Base-by-base conservation (phyloP, 2,329 filamentous ascomycete genomes). In the Drechslerella stenobrocha region DNA sequence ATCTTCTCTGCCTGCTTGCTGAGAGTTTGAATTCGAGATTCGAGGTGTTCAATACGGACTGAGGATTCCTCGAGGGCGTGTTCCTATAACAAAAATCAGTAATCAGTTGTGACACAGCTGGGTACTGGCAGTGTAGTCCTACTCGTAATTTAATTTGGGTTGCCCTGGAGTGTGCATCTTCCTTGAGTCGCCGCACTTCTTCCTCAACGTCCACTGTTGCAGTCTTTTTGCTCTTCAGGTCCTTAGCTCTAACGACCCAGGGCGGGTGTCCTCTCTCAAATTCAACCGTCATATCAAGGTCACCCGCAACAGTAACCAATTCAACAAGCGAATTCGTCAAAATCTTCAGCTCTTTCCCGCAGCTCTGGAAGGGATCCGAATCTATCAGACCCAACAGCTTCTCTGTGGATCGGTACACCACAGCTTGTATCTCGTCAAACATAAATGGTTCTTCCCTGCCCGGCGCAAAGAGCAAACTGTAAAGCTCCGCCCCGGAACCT, bases 1-100 rank as follows among this genome's bases (percentile, higher is more conserved):
- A 90, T 88, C 52, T 81, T 82, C 51, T 85, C 83, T 11, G 88
- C 84, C 77, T 92, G 91, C 75, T 87, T 85, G 70, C 85, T 84
- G 3, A 89, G 88, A 74, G 95, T 90, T 61, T 86, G 85, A 86
- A 93, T 91, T 60, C 89, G 83, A 5, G 89, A 88, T 76, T 95
- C 89, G 34, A 97, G 84, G 37, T 93, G 89, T 77, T 96, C 92
- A 72, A 96, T 95, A 76, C 93, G 91, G 72, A 96, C 87, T n/a
- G 87, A 83, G 22, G 89, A 83, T 63, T 95, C 92, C 76, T 95
- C 90, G 52, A 95, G 83, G 32, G 87, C 86, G 75, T 91, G 88
- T 71, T 96, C 89, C 70, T 87, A 85, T 70, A 86, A 87, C 84
- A 60, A 90, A 81, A 2, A 83, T 81, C 56, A 87, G 85, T 44